phyloP scores from a whole-genome alignment of 2,329 filamentous ascomycete species.

The Venturia effusa region DNA sequence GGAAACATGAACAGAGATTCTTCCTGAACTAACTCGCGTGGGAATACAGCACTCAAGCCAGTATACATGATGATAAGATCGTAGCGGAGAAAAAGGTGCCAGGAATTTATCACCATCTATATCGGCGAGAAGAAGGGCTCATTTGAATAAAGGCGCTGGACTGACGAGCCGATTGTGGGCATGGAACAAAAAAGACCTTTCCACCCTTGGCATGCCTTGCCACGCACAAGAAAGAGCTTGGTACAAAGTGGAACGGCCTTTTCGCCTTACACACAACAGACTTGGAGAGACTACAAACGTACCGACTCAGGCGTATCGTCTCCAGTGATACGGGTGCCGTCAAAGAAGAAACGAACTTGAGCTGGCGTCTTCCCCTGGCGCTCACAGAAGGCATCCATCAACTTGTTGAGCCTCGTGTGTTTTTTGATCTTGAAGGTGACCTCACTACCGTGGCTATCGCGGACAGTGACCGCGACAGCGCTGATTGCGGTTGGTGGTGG shows the following conservation, averaged over 20 bases:
- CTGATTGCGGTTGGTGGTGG: neutral
- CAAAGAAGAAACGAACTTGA: slow-evolving; percentile 5
- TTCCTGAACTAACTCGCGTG: neutral
- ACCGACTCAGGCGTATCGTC: neutral
- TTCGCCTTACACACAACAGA: neutral
- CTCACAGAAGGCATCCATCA: neutral
- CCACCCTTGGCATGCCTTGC: neutral
- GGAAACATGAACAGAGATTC: neutral
- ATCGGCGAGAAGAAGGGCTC: neutral
- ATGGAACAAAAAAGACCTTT: neutral
- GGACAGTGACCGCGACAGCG: neutral
- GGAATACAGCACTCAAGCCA: too few relatives aligned
- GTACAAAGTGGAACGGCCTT: neutral
- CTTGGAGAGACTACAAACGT: slow-evolving; percentile 12
- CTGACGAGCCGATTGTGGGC: neutral
- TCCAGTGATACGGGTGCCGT: neutral
- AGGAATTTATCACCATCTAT: neutral
- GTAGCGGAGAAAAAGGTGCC: neutral
- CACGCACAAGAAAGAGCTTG: neutral
- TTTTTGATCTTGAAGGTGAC: neutral
- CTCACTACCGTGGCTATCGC: neutral
- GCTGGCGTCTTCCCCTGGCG: neutral
- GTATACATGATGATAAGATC: neutral
- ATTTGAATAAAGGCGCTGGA: neutral
- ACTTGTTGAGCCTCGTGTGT: neutral